Conservation (phyloP, 805 yeast genomes). For the Starmera caribaea region DNA sequence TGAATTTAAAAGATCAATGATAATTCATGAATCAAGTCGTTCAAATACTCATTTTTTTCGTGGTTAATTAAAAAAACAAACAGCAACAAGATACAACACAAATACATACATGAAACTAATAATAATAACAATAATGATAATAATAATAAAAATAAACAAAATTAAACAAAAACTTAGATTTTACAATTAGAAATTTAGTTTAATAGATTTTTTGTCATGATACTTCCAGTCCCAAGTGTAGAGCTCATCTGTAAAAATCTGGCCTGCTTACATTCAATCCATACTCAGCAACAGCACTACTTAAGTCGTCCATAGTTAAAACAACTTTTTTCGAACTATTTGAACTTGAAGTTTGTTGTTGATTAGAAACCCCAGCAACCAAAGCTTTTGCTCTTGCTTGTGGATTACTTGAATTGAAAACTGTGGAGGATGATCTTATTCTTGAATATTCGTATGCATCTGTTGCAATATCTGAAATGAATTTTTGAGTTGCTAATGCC, state of each 20-base stretch:
- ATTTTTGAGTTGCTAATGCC: slow-evolving; percentile 94
- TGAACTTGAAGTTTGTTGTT: slow-evolving; percentile 19
- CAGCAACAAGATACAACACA: no score
- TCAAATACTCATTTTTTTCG: slow-evolving; percentile 58
- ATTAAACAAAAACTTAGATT: no score
- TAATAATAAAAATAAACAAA: no score
- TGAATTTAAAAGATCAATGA: slow-evolving; percentile 58
- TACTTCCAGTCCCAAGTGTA: no score
- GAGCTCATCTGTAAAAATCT: slow-evolving; percentile 71
- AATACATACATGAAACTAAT: no score
- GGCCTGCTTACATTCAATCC: slow-evolving; percentile 87
- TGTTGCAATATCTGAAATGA: slow-evolving; percentile 86
- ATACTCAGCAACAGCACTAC: slow-evolving; percentile 88
- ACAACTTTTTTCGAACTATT: slow-evolving; percentile 67
- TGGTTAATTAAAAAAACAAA: slow-evolving; percentile 4
- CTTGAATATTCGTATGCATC: slow-evolving; percentile 95
- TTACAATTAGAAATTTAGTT: no score
- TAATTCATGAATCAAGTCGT: slow-evolving; percentile 52
- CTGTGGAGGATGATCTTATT: slow-evolving; percentile 80
- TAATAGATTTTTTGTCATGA: no score
- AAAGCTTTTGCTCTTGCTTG: slow-evolving; percentile 77
- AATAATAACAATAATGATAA: no score
- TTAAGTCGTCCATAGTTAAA: slow-evolving; percentile 85
- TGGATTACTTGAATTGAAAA: slow-evolving; percentile 78
- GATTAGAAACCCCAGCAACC: slow-evolving; percentile 48